phyloP scores from a whole-genome alignment of 2,329 filamentous ascomycete genomes.

The Apiospora rasikravindrae region DNA sequence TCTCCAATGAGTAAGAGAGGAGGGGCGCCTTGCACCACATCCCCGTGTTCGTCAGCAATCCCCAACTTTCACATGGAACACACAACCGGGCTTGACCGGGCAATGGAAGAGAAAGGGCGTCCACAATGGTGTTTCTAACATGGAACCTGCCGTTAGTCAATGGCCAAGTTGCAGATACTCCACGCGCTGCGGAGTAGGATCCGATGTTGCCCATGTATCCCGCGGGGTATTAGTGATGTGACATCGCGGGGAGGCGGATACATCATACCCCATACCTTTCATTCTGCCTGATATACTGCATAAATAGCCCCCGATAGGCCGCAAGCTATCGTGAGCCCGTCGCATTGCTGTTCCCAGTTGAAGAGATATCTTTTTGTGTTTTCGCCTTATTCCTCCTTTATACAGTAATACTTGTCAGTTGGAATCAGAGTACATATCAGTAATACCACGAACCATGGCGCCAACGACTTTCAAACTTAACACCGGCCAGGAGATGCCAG shows the following conservation, averaged over 20 bases:
- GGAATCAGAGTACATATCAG: neutral
- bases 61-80: neutral
- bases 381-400: neutral
- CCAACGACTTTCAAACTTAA: constrained; percentile 67
- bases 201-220: neutral
- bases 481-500: constrained; percentile 66
- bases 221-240: constrained; percentile 8
- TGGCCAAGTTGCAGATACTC: neutral
- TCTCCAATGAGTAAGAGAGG: too few species aligned
- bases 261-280: neutral
- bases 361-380: neutral
- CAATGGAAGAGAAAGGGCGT: neutral
- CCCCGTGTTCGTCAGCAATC: neutral
- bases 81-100: neutral
- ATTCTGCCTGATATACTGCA: constrained; percentile 16
- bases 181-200: neutral
- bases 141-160: neutral
- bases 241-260: neutral
- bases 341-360: neutral
- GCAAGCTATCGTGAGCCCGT: neutral
- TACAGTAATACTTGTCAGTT: too few species aligned
- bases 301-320: neutral
- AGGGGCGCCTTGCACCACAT: neutral
- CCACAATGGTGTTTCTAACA: neutral
- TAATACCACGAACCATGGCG: constrained; percentile 47